phyloP scores from a whole-genome alignment of 73 alveolate genomes.

The Paramecium sexaurelia region DNA sequence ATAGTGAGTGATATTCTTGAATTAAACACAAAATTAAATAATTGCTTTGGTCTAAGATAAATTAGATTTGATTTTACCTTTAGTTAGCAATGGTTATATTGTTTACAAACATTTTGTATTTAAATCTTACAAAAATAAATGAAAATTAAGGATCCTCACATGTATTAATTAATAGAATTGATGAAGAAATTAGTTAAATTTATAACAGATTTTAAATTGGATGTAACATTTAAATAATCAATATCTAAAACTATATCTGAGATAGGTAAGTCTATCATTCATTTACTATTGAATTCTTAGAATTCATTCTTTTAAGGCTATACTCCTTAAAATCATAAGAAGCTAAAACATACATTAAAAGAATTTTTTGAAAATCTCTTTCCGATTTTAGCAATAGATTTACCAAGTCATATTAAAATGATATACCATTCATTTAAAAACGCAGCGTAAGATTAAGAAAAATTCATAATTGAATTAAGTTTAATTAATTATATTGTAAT shows the following conservation, averaged over 20 bases:
- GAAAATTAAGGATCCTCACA: conserved; percentile 34
- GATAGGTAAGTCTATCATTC: not conserved
- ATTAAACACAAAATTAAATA: not conserved
- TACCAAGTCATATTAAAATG: not conserved
- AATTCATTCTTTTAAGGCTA: conserved; percentile 3
- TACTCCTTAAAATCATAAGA: conserved; percentile 10
- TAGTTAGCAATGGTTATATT: not conserved
- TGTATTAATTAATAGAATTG: conserved; percentile 24
- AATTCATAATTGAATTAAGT: conserved; percentile 18
- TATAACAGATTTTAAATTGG: conserved; percentile 22
- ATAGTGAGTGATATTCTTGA: conserved; percentile 20
- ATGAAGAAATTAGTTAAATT: not conserved
- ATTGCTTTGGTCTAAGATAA: not conserved
- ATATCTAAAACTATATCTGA: not conserved
- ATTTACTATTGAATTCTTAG: conserved; percentile 2
- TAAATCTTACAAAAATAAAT: not conserved
- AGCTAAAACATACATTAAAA: not conserved
- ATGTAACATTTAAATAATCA: not conserved
- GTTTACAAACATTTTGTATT: conserved; percentile 1
- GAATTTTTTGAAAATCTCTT: conserved; percentile 23
- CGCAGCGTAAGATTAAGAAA: not conserved
- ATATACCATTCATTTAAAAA: not conserved
- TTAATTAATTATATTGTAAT: not conserved
- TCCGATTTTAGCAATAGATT: not conserved
- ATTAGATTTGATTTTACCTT: conserved; percentile 25